Conservation (phyloP, 441 rosid genomes). For the Capsella rubella region DNA sequence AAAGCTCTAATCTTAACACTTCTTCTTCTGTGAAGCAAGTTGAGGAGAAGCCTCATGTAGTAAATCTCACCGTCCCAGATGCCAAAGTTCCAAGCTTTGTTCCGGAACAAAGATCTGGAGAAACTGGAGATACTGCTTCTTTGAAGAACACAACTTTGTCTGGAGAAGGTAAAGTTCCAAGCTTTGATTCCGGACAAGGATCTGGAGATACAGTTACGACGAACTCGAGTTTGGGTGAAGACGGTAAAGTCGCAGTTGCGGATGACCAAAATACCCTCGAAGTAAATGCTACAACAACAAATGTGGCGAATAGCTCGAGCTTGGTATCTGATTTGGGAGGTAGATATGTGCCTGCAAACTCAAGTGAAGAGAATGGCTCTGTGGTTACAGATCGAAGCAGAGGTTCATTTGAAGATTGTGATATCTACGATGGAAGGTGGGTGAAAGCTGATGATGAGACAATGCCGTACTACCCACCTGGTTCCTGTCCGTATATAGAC, state of each 20-base stretch:
- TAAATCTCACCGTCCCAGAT: constrained; percentile 35
- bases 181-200: constrained; percentile 40
- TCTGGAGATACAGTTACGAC: constrained; percentile 29
- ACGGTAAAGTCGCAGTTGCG: background rate
- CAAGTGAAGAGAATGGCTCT: constrained; percentile 24
- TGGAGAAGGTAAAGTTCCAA: constrained; percentile 41
- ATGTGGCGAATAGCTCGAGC: constrained; percentile 36
- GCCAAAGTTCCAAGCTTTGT: constrained; percentile 43
- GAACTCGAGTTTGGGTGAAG: constrained; percentile 7
- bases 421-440: constrained; percentile 71
- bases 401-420: constrained; percentile 51
- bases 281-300: constrained; percentile 13
- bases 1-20: constrained; percentile 40
- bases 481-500: constrained; percentile 69
- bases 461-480: constrained; percentile 62
- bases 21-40: constrained; percentile 44
- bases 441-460: constrained; percentile 53
- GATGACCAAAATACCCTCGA: constrained; percentile 37
- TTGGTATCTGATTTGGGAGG: constrained; percentile 40
- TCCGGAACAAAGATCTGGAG: constrained; percentile 41
- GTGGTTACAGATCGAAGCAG: constrained; percentile 25
- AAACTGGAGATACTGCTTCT: constrained; percentile 18
- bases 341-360: constrained; percentile 13
- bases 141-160: constrained; percentile 25
- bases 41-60: constrained; percentile 21